phyloP scores from a whole-genome alignment of 345 rosid species.

The Citropsis articulata region DNA sequence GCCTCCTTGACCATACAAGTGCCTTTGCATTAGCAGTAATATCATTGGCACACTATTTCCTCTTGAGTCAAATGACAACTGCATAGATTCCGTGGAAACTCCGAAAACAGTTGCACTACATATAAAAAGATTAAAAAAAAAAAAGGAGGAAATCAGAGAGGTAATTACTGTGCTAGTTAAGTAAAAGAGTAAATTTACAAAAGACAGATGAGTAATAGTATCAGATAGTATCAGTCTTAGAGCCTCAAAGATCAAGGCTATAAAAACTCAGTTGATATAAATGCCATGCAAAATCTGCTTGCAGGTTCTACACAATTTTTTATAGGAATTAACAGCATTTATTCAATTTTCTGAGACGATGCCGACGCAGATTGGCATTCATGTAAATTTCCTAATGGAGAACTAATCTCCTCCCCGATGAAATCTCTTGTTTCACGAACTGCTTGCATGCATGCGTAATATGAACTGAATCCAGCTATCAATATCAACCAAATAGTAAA shows the following conservation, averaged over 20 bases:
- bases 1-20: slow-evolving; percentile 77
- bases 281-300: background rate
- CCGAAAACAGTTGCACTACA: slow-evolving; percentile 91
- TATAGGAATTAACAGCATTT: background rate
- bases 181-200: background rate
- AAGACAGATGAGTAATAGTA: background rate
- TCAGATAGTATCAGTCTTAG: background rate
- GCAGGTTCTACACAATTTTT: background rate
- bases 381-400: background rate
- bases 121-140: background rate
- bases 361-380: background rate
- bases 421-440: background rate
- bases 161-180: background rate
- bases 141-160: background rate
- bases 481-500: background rate
- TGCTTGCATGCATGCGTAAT: background rate
- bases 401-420: background rate
- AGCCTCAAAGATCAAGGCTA: background rate
- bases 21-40: slow-evolving; percentile 76
- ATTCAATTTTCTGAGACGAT: background rate
- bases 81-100: slow-evolving; percentile 97
- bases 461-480: background rate
- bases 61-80: slow-evolving; percentile 83
- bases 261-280: background rate
- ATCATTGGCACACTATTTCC: slow-evolving; percentile 94